Base-by-base conservation (phyloP, 2,329 filamentous ascomycete species). In the Triangularia setosa region DNA sequence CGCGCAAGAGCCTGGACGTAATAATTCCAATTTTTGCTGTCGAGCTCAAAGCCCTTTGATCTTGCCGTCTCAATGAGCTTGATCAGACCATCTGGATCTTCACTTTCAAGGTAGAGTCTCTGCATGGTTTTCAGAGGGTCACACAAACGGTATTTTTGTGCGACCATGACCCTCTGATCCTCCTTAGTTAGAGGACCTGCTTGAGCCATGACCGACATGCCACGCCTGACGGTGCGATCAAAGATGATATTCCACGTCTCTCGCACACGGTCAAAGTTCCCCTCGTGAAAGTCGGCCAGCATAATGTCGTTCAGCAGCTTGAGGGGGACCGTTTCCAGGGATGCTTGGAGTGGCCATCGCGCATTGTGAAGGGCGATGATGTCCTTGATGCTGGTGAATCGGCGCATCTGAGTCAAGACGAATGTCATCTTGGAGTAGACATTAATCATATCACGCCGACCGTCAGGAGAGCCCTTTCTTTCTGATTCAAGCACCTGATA, bases 1-100 rank as follows among this genome's bases (percentile, higher is more conserved):
- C 81, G 79, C 24, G 87, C 85, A 27, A 97, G 85, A 59, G 83
- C 77, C 70, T 90, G 86, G 62, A 97, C 83, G 68, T 91, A 88
- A 59, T 84, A 81, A 73, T 96, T 95, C 92, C 92, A 96, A 69
- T 91, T 93, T 70, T 83, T 84, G 73, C 85, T 88, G 72, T 92
- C 89, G 64, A 97, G 77, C 27, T 80, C 79, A 78, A 94, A 97
- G 11, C 93, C 94, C 48, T 83, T 81, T 1, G 75, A 73, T 8
- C 85, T 79, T 11, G 93, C 79, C n/a, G 83, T 75, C 23, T 80
- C 75, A 27, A 93, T 75, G 16, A 84, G 76, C 7, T 77, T 65
- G 4, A 80, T 73, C 12, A 91, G 78, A 21, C 79, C 81, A 11
- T 76, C 73, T 6, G 78, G 71, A 66, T 87, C 76, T 6, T 74